Evolutionary conservation across 148 eudicot genomes (phyloP).

Genomic region (Bassia scoparia): DNA sequence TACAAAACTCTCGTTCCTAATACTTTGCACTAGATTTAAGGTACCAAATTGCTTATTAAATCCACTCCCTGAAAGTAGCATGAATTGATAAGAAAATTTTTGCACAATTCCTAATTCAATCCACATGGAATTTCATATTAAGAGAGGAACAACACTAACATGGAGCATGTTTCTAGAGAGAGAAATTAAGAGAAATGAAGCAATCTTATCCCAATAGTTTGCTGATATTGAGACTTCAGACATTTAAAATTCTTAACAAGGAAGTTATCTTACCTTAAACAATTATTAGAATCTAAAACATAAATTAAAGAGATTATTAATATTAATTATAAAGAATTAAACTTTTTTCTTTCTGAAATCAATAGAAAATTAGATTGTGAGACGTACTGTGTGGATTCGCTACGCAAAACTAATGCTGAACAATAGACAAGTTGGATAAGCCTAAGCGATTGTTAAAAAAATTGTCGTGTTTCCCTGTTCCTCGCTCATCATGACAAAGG

Average conservation of each 20-base stretch:
- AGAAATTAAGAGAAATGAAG: not conserved
- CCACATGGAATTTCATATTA: not conserved
- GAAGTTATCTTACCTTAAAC: not conserved
- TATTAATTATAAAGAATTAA: not conserved
- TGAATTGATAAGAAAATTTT: not conserved
- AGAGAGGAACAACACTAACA: not conserved
- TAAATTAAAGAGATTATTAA: not conserved
- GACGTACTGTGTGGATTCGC: too few relatives aligned
- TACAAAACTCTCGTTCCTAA: not conserved
- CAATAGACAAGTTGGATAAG: too few relatives aligned
- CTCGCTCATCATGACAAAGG: too few relatives aligned
- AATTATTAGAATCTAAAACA: not conserved
- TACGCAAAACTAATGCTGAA: too few relatives aligned
- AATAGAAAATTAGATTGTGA: not conserved
- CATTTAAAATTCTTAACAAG: conserved; percentile 11
- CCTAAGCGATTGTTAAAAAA: not conserved
- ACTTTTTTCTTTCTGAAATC: not conserved
- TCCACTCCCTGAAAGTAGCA: not conserved
- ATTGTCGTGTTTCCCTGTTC: too few relatives aligned
- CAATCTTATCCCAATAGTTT: not conserved
- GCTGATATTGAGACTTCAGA: not conserved
- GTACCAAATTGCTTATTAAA: not conserved
- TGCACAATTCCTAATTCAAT: not conserved
- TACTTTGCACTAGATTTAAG: not conserved
- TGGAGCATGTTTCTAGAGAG: conserved; percentile 1